phyloP scores from a whole-genome alignment of 169 alveolate species.

The Plasmodium sp. region DNA sequence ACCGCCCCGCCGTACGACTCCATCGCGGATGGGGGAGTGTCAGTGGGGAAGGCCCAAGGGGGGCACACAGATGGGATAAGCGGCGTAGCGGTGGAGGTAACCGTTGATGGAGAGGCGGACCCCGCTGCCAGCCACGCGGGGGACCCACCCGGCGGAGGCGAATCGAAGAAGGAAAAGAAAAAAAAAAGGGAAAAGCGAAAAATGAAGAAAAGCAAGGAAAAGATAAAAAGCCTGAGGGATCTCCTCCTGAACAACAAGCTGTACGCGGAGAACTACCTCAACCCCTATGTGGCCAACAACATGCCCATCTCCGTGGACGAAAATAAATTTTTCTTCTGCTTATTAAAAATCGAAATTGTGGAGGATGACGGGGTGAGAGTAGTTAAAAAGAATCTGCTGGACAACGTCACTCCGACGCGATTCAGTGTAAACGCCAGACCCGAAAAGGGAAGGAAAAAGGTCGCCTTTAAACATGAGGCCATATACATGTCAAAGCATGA shows the following conservation, averaged over 20 bases:
- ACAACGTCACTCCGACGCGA: slow-evolving; percentile 71
- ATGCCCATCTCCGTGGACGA: slow-evolving; percentile 66
- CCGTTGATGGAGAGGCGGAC: not conserved
- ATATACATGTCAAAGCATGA: slow-evolving; percentile 19
- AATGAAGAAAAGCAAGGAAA: not conserved
- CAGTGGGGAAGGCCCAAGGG: not conserved
- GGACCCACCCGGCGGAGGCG: not conserved
- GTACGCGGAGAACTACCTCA: slow-evolving; percentile 32
- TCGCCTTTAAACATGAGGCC: slow-evolving; percentile 69
- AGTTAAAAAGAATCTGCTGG: slow-evolving; percentile 75
- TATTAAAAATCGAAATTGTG: slow-evolving; percentile 41
- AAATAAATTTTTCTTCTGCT: slow-evolving; percentile 54
- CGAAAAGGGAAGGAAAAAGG: slow-evolving; percentile 85
- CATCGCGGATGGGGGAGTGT: not conserved
- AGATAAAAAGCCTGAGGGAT: slow-evolving; percentile 15
- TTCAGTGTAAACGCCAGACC: slow-evolving; percentile 87
- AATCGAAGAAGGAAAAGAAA: not conserved
- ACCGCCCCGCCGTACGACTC: not conserved
- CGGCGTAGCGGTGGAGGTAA: not conserved
- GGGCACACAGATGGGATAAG: not conserved
- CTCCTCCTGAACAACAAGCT: slow-evolving; percentile 27
- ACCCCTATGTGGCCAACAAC: slow-evolving; percentile 53
- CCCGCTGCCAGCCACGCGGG: too few relatives aligned
- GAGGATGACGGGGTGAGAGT: slow-evolving; percentile 85
- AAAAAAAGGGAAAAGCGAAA: slow-evolving; percentile 11